Conservation (phyloP, 2,329 filamentous ascomycete genomes). For the Teratosphaeria gauchensis region DNA sequence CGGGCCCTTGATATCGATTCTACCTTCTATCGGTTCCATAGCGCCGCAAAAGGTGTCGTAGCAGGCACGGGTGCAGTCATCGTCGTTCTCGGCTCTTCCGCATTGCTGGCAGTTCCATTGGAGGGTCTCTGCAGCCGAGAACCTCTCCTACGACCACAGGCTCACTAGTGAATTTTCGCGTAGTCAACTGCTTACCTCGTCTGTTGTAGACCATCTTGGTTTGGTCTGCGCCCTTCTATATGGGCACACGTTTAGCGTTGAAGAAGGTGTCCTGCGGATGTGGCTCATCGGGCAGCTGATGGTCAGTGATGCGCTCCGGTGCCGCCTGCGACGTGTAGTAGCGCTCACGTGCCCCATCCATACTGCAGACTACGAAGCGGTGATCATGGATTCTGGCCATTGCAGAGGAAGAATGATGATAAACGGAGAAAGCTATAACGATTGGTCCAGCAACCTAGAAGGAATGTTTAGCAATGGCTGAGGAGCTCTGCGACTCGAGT, state of each 20-base stretch:
- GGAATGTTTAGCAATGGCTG: neutral
- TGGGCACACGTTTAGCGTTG: neutral
- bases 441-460: neutral
- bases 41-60: neutral
- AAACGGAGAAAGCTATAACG: neutral
- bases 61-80: neutral
- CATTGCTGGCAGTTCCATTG: neutral
- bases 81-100: neutral
- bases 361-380: neutral
- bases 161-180: neutral
- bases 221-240: neutral
- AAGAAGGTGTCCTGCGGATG: neutral
- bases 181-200: neutral
- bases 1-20: neutral
- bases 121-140: neutral
- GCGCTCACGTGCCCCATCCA: neutral
- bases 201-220: neutral
- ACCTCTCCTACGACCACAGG: neutral
- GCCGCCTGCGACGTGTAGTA: neutral
- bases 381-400: neutral
- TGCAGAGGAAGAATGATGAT: neutral
- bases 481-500: neutral
- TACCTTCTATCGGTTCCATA: neutral
- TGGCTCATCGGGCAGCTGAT: neutral
- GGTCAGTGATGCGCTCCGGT: neutral